Conservation (phyloP, 2,329 filamentous ascomycete genomes). For the Penicillium sp. region DNA sequence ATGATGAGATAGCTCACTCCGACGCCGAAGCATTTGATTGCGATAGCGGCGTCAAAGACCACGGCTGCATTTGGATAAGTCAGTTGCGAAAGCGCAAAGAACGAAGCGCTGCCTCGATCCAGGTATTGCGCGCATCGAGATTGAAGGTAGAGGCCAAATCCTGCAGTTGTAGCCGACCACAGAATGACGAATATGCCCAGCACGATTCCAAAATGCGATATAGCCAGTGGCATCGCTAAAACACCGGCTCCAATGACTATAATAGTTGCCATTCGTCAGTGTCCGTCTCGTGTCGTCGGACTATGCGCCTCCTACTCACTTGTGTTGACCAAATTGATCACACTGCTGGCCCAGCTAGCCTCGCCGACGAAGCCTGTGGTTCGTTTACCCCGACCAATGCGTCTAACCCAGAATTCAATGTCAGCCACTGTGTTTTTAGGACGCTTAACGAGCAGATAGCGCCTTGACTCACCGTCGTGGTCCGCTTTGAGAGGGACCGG, state of each 20-base stretch:
- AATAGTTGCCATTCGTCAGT: background rate
- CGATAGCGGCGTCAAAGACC: conserved; percentile 92
- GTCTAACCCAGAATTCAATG: conserved; percentile 20
- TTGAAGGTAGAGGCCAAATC: conserved; percentile 93
- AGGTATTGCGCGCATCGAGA: conserved; percentile 90
- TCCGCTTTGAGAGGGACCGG: conserved; percentile 23
- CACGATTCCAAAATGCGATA: conserved; percentile 92
- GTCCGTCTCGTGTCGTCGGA: background rate
- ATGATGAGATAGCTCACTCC: conserved; percentile 98
- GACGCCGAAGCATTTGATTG: conserved; percentile 96
- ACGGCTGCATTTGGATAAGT: conserved; percentile 96
- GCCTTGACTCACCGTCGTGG: conserved; percentile 29
- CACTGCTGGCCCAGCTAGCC: conserved; percentile 85
- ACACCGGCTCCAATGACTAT: conserved; percentile 92
- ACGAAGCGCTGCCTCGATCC: conserved; percentile 83
- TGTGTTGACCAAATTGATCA: conserved; percentile 94
- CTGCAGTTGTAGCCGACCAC: conserved; percentile 86
- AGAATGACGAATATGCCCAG: conserved; percentile 81
- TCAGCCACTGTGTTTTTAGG: background rate
- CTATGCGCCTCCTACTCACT: conserved; percentile 56
- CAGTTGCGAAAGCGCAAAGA: conserved; percentile 94
- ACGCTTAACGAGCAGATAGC: background rate
- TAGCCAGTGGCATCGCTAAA: conserved; percentile 90
- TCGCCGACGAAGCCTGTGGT: conserved; percentile 68
- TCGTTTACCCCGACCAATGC: conserved; percentile 61